phyloP scores from a whole-genome alignment of 192 early-diverging fungal genomes.

The Podila minutissima region DNA sequence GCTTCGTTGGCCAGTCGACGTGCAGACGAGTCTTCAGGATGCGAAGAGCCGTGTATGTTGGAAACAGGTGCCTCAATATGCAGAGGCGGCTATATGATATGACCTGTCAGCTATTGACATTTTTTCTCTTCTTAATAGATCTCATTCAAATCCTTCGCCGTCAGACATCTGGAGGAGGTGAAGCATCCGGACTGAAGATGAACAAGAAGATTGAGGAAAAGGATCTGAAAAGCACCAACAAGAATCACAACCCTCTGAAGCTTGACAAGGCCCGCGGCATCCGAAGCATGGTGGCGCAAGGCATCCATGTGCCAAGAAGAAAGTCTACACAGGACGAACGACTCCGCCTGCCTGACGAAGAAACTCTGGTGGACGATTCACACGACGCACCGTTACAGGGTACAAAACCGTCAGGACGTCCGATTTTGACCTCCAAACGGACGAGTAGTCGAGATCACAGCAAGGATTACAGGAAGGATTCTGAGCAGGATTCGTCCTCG shows the following conservation, averaged over 20 bases:
- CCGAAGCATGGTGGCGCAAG: conserved; percentile 42
- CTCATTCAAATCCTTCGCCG: conserved; percentile 34
- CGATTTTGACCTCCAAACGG: background rate
- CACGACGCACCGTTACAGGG: background rate
- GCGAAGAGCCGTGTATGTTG: conserved; percentile 26
- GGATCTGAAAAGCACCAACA: conserved; percentile 20
- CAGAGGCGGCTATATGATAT: background rate
- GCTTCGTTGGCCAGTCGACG: conserved; percentile 26
- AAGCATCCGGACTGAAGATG: conserved; percentile 37
- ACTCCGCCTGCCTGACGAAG: conserved; percentile 18
- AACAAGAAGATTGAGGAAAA: conserved; percentile 51
- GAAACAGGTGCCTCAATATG: background rate
- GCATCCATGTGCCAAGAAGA: conserved; percentile 44
- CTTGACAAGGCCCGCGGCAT: conserved; percentile 40
- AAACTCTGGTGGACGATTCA: background rate
- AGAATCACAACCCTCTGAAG: conserved; percentile 26
- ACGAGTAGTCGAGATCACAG: conserved; percentile 32
- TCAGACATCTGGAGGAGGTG: conserved; percentile 23
- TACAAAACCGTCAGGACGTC: conserved; percentile 1
- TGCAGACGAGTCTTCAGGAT: conserved; percentile 27
- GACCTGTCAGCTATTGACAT: background rate
- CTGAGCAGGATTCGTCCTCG: conserved; percentile 2
- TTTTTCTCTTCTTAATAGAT: conserved; percentile 5
- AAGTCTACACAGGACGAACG: conserved; percentile 43
- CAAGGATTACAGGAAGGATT: conserved; percentile 16